Conservation (phyloP, 805 yeast species). For the Dipodascopsis uninucleata region DNA sequence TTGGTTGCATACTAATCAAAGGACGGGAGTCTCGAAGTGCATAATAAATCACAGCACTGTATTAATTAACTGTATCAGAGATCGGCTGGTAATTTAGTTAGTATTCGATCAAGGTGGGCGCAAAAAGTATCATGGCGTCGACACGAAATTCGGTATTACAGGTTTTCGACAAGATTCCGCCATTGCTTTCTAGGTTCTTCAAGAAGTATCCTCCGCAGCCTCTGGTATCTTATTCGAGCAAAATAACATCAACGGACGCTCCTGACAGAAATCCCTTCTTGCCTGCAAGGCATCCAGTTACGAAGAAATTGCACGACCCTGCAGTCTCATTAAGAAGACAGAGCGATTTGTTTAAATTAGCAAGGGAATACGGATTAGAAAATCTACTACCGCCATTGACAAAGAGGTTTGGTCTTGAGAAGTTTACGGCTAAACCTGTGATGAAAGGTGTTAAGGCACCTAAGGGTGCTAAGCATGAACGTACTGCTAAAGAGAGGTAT, state of each 20-base stretch:
- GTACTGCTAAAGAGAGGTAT: slow-evolving; percentile 8
- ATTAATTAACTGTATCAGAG: too few relatives aligned
- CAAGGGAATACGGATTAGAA: slow-evolving; percentile 63
- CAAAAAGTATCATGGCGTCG: too few relatives aligned
- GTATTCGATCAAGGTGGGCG: too few relatives aligned
- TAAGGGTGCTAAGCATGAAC: slow-evolving; percentile 14
- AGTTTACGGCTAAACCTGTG: slow-evolving; percentile 11
- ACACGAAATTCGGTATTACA: slow-evolving; percentile 5
- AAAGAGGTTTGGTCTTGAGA: slow-evolving; percentile 32
- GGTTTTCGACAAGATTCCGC: slow-evolving; percentile 55
- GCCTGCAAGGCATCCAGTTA: slow-evolving; percentile 70
- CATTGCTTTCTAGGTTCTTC: slow-evolving; percentile 63
- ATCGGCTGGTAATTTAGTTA: too few relatives aligned
- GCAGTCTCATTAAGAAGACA: slow-evolving; percentile 70
- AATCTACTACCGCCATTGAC: slow-evolving; percentile 64
- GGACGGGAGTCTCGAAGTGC: too few relatives aligned
- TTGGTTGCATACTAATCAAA: too few relatives aligned
- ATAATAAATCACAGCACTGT: too few relatives aligned
- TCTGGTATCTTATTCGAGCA: slow-evolving; percentile 53
- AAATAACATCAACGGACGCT: slow-evolving; percentile 57
- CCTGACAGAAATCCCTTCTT: slow-evolving; percentile 73
- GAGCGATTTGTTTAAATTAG: slow-evolving; percentile 69
- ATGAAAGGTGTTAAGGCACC: slow-evolving; percentile 21
- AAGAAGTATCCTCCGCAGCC: slow-evolving; percentile 73
- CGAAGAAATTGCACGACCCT: slow-evolving; percentile 66